Percentiles rank a stretch among this genome's conserved stretches.
These are phyloP conservation scores for Coprinopsis sp. DNA, from an alignment of 768 basidiomycete genomes.

Conservation along the genomic window DNA sequence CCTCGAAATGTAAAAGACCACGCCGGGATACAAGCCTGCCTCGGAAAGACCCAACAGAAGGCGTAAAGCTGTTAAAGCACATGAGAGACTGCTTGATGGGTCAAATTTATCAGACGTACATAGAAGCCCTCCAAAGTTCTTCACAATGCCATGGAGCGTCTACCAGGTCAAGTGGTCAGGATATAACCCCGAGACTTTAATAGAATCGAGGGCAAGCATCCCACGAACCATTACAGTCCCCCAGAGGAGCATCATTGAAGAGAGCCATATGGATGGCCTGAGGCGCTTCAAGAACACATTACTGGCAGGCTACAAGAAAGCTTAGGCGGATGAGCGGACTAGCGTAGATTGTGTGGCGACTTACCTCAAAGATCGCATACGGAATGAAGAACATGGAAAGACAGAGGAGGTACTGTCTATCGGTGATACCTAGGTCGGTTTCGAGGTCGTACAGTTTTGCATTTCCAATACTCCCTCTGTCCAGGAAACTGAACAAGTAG, in stretches of 20 bases:
- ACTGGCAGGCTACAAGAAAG: conserved; percentile 46
- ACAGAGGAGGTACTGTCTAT: conserved; percentile 63
- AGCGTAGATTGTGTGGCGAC: conserved; percentile 1
- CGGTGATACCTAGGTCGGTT: conserved; percentile 50
- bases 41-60: conserved; percentile 62
- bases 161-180: conserved; percentile 19
- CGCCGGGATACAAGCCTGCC: conserved; percentile 52
- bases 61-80: conserved; percentile 41
- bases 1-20: conserved; percentile 64
- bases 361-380: conserved; percentile 65
- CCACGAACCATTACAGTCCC: conserved; percentile 49
- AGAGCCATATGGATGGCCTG: conserved; percentile 66
- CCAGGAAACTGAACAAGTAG: conserved; percentile 71
- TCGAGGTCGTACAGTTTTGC: conserved; percentile 65
- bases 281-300: conserved; percentile 57
- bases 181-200: too few species aligned
- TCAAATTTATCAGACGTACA: conserved; percentile 31
- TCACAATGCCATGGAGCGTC: conserved; percentile 61
- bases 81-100: neutral
- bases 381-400: conserved; percentile 76
- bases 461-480: conserved; percentile 67
- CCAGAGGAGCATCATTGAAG: conserved; percentile 44
- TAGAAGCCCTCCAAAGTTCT: conserved; percentile 57
- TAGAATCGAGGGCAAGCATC: too few species aligned
- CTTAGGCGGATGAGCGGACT: neutral